Percentiles rank a stretch among this genome's conserved stretches.
These are phyloP conservation scores for Aleurites moluccanus DNA, from an alignment of 441 rosid species.

Conservation along the genomic window DNA sequence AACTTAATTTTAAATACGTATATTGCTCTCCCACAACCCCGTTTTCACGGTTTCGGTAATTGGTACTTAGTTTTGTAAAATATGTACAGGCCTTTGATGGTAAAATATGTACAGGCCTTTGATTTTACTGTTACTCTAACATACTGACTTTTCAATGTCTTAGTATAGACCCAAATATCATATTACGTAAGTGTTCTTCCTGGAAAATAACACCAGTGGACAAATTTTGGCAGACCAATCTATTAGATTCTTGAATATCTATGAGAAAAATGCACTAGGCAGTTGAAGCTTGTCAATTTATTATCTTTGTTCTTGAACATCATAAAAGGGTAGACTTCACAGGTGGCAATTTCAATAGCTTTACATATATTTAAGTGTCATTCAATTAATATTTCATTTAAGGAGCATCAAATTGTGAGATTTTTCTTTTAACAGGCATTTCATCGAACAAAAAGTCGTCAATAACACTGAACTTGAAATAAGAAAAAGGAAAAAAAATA, in stretches of 20 bases:
- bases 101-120: too few species aligned
- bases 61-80: too few species aligned
- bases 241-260: background rate
- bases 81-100: too few species aligned
- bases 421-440: slow-evolving; percentile 15
- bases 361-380: background rate
- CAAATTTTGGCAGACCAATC: background rate
- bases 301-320: background rate
- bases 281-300: background rate
- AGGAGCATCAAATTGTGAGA: background rate
- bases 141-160: too few species aligned
- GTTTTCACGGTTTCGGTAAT: too few species aligned
- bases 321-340: background rate
- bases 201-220: background rate
- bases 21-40: too few species aligned
- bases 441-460: slow-evolving; percentile 20
- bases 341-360: background rate
- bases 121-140: too few species aligned
- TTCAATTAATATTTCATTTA: background rate
- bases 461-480: background rate
- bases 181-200: background rate
- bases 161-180: background rate
- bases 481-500: background rate
- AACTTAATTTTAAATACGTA: too few species aligned
- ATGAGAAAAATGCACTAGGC: background rate